Base-by-base conservation (phyloP, 805 yeast species). In the Millerozyma acaciae region DNA sequence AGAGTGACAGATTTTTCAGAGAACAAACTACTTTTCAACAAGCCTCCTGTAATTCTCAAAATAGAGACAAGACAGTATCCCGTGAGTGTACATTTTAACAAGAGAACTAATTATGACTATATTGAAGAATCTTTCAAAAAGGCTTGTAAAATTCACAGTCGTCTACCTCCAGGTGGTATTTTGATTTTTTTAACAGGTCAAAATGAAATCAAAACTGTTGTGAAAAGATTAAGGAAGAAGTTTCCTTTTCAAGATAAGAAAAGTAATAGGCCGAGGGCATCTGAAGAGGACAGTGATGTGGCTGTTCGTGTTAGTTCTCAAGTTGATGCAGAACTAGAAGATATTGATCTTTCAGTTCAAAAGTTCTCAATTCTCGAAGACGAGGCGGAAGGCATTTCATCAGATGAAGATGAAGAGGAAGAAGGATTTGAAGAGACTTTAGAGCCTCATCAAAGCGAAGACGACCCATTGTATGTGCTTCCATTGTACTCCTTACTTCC, bases 61-160 rank as follows among this genome's bases (percentile, higher is more conserved):
- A 88, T 93, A 9, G 90, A 84, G 33, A 95, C 97, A 0, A 76
- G 99, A 56, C 97, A 90, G 53, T 88, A 74, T 50, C 96, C 98
- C 0, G 97, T 93, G 0, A 77, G 96, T 6, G 70, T 83, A 9
- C 98, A 93, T 60, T 93, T 93, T 65, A 87, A 82, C 58, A 75
- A 82, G 35, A 74, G 78, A 23, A 93, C 98, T 0, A 69, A 78
- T 1, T 76, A 65, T 42, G 80, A 90, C 42, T 94, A 90, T 51
- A 64, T 83, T 21, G 95, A 84, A 17, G 97, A 90, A 51, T 90
- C 95, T 0, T 84, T 80, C 52, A 73, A 73, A 39, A 94, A 90
- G 53, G 70, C 95, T 0, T 76, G 86, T 48, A 88, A 90, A 50
- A 90, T 93, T 33, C 99, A 93, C 52, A 75, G 73, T 43, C 71